phyloP scores from a whole-genome alignment of 75 land plant species.

The Selaginella tamariscina region DNA sequence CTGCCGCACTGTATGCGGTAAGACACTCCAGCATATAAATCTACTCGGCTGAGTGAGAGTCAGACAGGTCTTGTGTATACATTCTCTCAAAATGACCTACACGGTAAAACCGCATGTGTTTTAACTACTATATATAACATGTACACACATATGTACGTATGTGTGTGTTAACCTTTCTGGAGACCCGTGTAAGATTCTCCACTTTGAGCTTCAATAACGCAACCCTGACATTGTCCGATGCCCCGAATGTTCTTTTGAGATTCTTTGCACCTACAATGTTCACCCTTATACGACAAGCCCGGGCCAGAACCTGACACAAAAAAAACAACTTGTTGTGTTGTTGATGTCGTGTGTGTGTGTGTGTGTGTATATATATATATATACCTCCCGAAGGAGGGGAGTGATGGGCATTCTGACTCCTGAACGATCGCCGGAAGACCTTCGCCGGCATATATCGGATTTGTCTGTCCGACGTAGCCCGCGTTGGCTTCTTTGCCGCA shows the following conservation, averaged over 20 bases:
- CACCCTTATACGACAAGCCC: constrained; percentile 39
- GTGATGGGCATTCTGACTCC: too few species aligned
- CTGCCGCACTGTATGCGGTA: not conserved
- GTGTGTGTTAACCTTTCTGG: constrained; percentile 25
- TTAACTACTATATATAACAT: too few species aligned
- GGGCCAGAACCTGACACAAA: not conserved
- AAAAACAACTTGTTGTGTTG: too few species aligned
- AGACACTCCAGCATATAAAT: not conserved
- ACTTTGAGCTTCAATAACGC: constrained; percentile 26
- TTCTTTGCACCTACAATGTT: constrained; percentile 23
- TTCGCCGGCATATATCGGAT: too few species aligned
- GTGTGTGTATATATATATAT: too few species aligned
- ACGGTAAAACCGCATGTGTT: too few species aligned
- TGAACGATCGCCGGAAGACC: too few species aligned
- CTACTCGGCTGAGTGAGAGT: not conserved
- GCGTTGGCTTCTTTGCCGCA: too few species aligned
- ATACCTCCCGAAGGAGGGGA: too few species aligned
- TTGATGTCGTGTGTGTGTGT: too few species aligned
- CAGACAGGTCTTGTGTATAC: not conserved
- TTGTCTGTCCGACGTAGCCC: too few species aligned
- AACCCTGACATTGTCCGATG: constrained; percentile 19
- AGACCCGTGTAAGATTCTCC: constrained; percentile 24
- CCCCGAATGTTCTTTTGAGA: constrained; percentile 19
- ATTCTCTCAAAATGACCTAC: not conserved
- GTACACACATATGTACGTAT: too few species aligned